Conservation (phyloP, 2,329 filamentous ascomycete species). For the Colletotrichum theobromicola region DNA sequence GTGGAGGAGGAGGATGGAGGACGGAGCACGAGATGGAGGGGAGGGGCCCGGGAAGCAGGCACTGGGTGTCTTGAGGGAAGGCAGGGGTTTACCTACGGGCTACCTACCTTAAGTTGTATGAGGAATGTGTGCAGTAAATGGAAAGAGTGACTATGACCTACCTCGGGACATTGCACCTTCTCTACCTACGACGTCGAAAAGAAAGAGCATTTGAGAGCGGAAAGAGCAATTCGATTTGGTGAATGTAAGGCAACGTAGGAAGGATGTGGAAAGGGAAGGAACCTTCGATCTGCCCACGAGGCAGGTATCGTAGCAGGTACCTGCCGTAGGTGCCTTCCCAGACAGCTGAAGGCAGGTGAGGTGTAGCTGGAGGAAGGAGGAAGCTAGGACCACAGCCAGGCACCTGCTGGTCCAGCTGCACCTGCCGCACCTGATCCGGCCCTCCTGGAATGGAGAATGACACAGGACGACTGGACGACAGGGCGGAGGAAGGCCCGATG, state of each 20-base stretch:
- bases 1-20: background rate
- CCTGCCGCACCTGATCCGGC: background rate
- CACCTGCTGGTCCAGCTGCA: conserved; percentile 2
- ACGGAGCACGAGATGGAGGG: background rate
- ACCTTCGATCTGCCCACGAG: background rate
- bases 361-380: background rate
- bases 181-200: background rate
- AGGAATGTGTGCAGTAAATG: background rate
- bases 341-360: background rate
- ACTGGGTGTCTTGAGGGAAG: background rate
- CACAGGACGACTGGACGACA: background rate
- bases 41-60: conserved; percentile 4
- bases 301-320: background rate
- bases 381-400: conserved; percentile 6
- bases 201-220: background rate
- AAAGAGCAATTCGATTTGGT: background rate
- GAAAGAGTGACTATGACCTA: background rate
- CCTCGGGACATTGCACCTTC: background rate
- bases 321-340: background rate
- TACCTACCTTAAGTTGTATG: background rate
- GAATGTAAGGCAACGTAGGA: no score
- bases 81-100: background rate
- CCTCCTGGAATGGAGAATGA: background rate
- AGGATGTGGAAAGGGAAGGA: background rate
- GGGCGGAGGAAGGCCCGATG: background rate